Percentiles rank a stretch among this genome's conserved stretches.
phyloP scores from a whole-genome alignment of 345 rosid genomes.

The Brassica rapa region DNA sequence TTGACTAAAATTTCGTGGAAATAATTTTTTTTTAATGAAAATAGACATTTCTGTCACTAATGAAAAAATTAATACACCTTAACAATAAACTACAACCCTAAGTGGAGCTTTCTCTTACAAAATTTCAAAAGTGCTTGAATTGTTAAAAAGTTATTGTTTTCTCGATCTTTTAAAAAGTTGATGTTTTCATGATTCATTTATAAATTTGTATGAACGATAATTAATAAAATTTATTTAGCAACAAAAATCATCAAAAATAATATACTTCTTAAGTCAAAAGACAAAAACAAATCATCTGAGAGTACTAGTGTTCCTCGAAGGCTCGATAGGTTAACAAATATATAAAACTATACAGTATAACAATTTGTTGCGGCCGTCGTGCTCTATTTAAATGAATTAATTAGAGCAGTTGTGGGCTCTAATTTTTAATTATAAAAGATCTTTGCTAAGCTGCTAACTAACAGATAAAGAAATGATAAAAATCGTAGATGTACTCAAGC shows the following conservation, averaged over 20 bases:
- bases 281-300: background rate
- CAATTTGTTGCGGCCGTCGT: background rate
- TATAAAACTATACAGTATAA: background rate
- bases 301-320: background rate
- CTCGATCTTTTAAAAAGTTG: too few species aligned
- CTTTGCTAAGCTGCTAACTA: background rate
- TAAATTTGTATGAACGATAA: background rate
- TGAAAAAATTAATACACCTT: too few species aligned
- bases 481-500: constrained; percentile 3
- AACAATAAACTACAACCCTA: too few species aligned
- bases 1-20: background rate
- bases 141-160: background rate
- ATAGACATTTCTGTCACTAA: background rate
- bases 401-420: constrained; percentile 1
- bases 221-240: background rate
- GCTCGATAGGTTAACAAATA: background rate
- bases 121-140: too few species aligned
- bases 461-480: background rate
- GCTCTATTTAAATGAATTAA: background rate
- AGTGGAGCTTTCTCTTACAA: background rate
- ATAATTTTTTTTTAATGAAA: background rate
- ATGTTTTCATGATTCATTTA: background rate
- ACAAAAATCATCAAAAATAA: background rate
- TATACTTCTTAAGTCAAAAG: background rate
- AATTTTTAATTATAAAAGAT: constrained; percentile 13